phyloP scores from a whole-genome alignment of 352 stramenopile species.

The Phytophthora sansomeana region DNA sequence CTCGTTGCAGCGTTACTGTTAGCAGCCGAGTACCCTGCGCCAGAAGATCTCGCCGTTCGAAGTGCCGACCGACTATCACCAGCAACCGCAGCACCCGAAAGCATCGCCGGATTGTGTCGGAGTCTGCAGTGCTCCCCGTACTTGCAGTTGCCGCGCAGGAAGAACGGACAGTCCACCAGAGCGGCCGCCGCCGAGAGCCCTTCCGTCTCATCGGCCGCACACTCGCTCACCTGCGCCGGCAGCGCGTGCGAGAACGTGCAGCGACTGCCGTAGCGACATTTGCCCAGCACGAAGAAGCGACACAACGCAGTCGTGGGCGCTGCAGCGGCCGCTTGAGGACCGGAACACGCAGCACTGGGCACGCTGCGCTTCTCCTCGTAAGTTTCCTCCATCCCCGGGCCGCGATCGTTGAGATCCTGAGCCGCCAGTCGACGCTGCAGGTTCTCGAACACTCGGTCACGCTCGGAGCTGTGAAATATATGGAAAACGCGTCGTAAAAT shows the following conservation, averaged over 20 bases:
- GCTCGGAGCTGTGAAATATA: slow-evolving; percentile 6
- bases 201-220: slow-evolving; percentile 40
- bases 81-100: slow-evolving; percentile 11
- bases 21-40: not conserved
- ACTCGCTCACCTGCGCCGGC: slow-evolving; percentile 40
- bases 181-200: slow-evolving; percentile 56
- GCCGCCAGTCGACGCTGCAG: slow-evolving; percentile 21
- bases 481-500: not conserved
- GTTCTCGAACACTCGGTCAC: slow-evolving; percentile 16
- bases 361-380: slow-evolving; percentile 31
- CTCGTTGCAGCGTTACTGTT: slow-evolving; percentile 1
- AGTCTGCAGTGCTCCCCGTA: slow-evolving; percentile 75
- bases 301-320: slow-evolving; percentile 54
- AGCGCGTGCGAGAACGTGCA: slow-evolving; percentile 80
- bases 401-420: slow-evolving; percentile 9
- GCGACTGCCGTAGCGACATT: slow-evolving; percentile 73
- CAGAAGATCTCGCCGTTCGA: slow-evolving; percentile 2
- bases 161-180: slow-evolving; percentile 80
- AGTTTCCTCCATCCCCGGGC: slow-evolving; percentile 1
- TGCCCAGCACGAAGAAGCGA: slow-evolving; percentile 83
- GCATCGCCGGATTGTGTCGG: slow-evolving; percentile 47
- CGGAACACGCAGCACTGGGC: not conserved
- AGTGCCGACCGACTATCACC: not conserved
- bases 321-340: not conserved
- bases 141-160: slow-evolving; percentile 79